Conservation (phyloP, 2,329 filamentous ascomycete genomes). For the Aspergillus chevalieri region DNA sequence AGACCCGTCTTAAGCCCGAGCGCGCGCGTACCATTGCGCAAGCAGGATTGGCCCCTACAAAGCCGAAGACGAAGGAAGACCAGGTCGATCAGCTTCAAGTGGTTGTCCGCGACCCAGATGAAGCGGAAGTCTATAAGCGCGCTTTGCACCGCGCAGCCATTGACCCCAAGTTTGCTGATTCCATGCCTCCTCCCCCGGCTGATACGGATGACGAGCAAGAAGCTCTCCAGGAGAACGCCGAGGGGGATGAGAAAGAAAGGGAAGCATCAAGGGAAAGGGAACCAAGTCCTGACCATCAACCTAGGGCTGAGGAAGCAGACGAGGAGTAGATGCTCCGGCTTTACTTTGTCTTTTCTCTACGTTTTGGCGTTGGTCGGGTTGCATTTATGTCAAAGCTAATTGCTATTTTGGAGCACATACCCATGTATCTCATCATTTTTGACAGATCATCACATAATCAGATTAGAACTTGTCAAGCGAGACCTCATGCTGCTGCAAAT, state of each 20-base stretch:
- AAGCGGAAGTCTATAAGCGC: constrained; percentile 45
- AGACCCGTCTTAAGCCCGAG: constrained; percentile 50
- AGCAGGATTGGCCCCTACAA: constrained; percentile 34
- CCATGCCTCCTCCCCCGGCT: constrained; percentile 27
- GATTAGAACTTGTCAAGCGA: no score
- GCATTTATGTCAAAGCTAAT: neutral
- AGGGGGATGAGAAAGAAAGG: constrained; percentile 1
- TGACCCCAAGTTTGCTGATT: constrained; percentile 38
- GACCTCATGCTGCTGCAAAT: neutral
- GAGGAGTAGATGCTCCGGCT: constrained; percentile 10
- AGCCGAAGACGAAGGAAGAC: constrained; percentile 38
- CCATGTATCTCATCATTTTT: neutral
- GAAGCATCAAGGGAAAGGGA: constrained; percentile 5
- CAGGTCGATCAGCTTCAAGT: constrained; percentile 50
- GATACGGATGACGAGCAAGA: constrained; percentile 11
- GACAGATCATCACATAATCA: no score
- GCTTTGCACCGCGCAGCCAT: constrained; percentile 39
- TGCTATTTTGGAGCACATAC: neutral
- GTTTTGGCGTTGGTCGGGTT: neutral
- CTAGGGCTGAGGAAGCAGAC: constrained; percentile 10
- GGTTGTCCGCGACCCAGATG: constrained; percentile 45
- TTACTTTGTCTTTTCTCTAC: neutral
- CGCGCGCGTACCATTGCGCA: constrained; percentile 39
- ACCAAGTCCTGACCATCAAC: constrained; percentile 6
- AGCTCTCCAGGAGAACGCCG: constrained; percentile 3